Base-by-base conservation (phyloP, 306 rosid genomes). In the Rubus parviflorus region DNA sequence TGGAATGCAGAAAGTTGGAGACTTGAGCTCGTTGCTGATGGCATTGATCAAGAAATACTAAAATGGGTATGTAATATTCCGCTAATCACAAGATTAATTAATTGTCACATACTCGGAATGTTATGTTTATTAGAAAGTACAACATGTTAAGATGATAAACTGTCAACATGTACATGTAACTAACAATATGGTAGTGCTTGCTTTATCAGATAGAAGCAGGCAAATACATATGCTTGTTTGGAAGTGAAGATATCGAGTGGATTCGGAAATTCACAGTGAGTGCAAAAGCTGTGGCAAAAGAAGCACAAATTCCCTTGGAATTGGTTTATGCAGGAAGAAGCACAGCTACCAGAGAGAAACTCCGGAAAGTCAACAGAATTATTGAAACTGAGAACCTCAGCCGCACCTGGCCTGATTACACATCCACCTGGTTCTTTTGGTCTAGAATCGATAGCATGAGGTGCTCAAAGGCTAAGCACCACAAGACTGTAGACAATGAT, bases 381-480 rank as follows among this genome's bases (percentile, higher is more conserved):
- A 89, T 90, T 16, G 6, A 6, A 10, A 7, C 61, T 0, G 88
- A 77, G 57, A 77, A 82, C 8, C 89, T 86, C 60, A 92, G 97
- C 56, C 85, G 80, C 58, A 76, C 7, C 70, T 90, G 88, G 89
- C 76, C 89, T 3, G 82, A 89, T 0, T 79, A 73, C 41, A 81
- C 91, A 6, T 78, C 86, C 19, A 81, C 84, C 12, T 94, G 95
- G 95, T 94, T 90, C 92, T 94, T 94, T 73, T 94, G 97, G 98
- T 80, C 93, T 52, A 19, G 97, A 57, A 46, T 94, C 1, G 97
- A 92, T 68, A 90, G 97, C 90, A 94, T 94, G 97, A 46, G 94
- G 57, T 89, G 84, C 88, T 94, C 97, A 1, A 92, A 87, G 73
- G 23, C 88, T 10, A 87, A 87, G 15, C 74, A 81, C 0, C 88